Evolutionary conservation across 164 flowering plant genomes (phyloP), one percentile per base, ranked within the genome.

Genomic region (Magnolia sinica): DNA sequence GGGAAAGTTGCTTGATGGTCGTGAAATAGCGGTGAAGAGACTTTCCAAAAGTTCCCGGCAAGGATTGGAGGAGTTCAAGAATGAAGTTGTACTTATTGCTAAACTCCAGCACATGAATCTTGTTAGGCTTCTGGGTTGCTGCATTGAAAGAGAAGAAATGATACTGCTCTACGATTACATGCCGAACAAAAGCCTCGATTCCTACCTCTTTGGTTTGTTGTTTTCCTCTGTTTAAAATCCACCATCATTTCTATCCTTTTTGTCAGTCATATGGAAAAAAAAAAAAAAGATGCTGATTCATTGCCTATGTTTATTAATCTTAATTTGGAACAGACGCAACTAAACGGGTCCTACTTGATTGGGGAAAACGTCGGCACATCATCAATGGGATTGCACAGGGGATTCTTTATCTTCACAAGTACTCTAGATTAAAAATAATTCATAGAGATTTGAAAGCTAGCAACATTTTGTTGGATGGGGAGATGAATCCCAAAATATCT

Each of bases 51-150:
- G 55, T 24, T 85, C 88, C 1, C 67, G 75, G 8, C 88, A 87
- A 76, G 90, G 90, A 11, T 18, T 75, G 0, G 11, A 76, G 4
- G 87, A 87, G 70, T 87, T 89, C 71, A 84, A 80, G 78, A 89
- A 83, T 77, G 92, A 89, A 64, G 81, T 85, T 50, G 49, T 58
- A 0, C 61, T 87, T 70, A 83, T 84, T 9, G 73, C 88, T 0
- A 85, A 83, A 55, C 89, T 89, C 70, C 90, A 89, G 27, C 92
- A 89, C 77, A 59, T 83, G 20, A 89, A 88, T 80, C 88, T 89
- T 8, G 91, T 88, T 9, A 85, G 70, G 49, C 80, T 87, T 8
- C 27, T 87, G 2, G 92, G 88, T 6, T 85, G 81, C 16, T 87
- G 89, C 82, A 75, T 80, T 24, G 73, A 85, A 10, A 75, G 72